Evolutionary conservation across 2,329 filamentous ascomycete species (phyloP).

Genomic region (Macroventuria anomochaeta): DNA sequence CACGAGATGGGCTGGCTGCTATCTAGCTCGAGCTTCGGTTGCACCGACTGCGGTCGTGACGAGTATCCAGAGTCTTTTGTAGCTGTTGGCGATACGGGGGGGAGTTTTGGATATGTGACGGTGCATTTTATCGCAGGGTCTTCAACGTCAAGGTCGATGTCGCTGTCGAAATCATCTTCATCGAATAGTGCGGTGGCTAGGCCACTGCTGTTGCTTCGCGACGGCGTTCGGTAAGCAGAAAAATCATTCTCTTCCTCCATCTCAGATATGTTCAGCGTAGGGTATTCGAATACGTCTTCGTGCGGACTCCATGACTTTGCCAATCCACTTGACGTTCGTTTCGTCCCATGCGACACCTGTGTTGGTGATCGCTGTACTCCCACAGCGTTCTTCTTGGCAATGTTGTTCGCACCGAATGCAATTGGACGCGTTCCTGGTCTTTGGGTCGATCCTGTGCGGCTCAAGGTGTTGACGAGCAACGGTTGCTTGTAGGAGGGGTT

Average conservation of each 20-base stretch:
- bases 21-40: conserved; percentile 25
- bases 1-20: conserved; percentile 71
- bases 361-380: conserved; percentile 18
- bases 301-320: conserved; percentile 52
- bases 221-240: conserved; percentile 22
- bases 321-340: conserved; percentile 56
- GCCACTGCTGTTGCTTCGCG: conserved; percentile 21
- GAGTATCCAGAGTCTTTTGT: conserved; percentile 48
- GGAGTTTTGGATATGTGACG: conserved; percentile 52
- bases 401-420: conserved; percentile 40
- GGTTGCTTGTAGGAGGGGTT: conserved; percentile 38
- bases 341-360: conserved; percentile 44
- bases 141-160: conserved; percentile 75
- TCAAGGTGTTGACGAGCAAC: conserved; percentile 49
- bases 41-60: conserved; percentile 28
- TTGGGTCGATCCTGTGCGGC: conserved; percentile 45
- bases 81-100: conserved; percentile 20
- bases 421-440: conserved; percentile 39
- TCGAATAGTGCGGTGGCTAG: conserved; percentile 59
- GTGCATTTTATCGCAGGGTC: conserved; percentile 60
- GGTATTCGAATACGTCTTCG: conserved; percentile 43
- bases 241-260: conserved; percentile 37
- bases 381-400: conserved; percentile 35
- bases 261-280: conserved; percentile 32
- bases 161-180: conserved; percentile 87